Evolutionary conservation across 1,284 basidiomycete genomes (phyloP).

Genomic region (Heterobasidion occidentale): DNA sequence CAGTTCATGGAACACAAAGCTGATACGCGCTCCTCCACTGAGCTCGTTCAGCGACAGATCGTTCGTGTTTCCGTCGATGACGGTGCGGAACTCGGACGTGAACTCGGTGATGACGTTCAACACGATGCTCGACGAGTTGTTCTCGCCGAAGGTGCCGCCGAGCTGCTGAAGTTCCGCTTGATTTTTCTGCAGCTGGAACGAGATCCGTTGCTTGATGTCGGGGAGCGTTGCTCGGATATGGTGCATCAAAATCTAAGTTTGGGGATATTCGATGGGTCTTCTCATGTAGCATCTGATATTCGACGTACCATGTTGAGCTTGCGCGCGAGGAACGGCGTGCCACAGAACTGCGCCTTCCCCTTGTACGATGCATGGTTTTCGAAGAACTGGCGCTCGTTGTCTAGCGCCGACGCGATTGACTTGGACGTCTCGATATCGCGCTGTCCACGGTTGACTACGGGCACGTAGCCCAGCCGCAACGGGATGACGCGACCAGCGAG

Average conservation of each 20-base stretch:
- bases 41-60: conserved; percentile 93
- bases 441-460: conserved; percentile 96
- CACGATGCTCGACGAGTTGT: conserved; percentile 83
- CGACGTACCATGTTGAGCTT: conserved; percentile 86
- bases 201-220: conserved; percentile 93
- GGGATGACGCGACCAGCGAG: conserved; percentile 95
- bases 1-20: conserved; percentile 96
- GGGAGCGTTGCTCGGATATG: conserved; percentile 95
- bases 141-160: conserved; percentile 82
- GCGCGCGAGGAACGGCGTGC: conserved; percentile 94
- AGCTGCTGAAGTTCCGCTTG: conserved; percentile 79
- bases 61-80: conserved; percentile 96
- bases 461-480: conserved; percentile 92
- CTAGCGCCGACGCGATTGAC: conserved; percentile 78
- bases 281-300: background rate
- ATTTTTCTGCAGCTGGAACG: conserved; percentile 82
- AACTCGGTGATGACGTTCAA: conserved; percentile 97
- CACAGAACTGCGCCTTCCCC: conserved; percentile 92
- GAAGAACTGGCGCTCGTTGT: conserved; percentile 89
- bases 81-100: conserved; percentile 91
- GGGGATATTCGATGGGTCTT: background rate
- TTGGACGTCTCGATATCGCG: conserved; percentile 91
- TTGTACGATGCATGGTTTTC: conserved; percentile 91
- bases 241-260: conserved; percentile 86
- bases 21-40: conserved; percentile 94